Evolutionary conservation across 331 rosid genomes (phyloP).

Genomic region (Quercus tomentella): DNA sequence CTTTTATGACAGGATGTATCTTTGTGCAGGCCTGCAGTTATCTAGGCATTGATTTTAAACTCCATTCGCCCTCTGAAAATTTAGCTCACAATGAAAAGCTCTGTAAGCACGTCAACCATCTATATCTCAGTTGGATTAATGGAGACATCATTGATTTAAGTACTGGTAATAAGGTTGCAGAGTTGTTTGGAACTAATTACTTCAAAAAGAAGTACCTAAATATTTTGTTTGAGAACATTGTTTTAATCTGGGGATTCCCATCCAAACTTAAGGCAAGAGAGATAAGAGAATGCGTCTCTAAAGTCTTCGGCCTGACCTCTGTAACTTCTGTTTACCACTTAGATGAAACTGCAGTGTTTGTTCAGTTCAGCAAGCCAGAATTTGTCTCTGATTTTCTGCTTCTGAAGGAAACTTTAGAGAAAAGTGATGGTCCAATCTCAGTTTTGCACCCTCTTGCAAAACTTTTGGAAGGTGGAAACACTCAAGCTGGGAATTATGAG

Average conservation of each 20-base stretch:
- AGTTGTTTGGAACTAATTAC: conserved; percentile 22
- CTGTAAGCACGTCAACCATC: conserved; percentile 56
- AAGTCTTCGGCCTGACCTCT: conserved; percentile 57
- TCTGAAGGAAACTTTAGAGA: conserved; percentile 69
- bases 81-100: conserved; percentile 58
- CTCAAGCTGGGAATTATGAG: conserved; percentile 68
- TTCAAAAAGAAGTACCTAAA: conserved; percentile 34
- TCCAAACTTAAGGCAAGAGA: conserved; percentile 56
- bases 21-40: conserved; percentile 81
- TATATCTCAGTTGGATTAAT: conserved; percentile 77
- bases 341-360: conserved; percentile 70
- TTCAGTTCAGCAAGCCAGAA: conserved; percentile 59
- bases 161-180: conserved; percentile 49
- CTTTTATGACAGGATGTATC: conserved; percentile 95
- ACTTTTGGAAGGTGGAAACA: conserved; percentile 64
- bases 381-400: conserved; percentile 62
- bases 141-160: conserved; percentile 74
- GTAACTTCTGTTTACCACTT: conserved; percentile 60
- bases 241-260: conserved; percentile 80
- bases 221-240: conserved; percentile 60
- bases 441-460: conserved; percentile 70
- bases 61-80: conserved; percentile 36
- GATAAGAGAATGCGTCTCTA: conserved; percentile 50
- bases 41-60: conserved; percentile 64
- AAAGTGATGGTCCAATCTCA: conserved; percentile 44